Evolutionary conservation across 208 protist species (phyloP).

Genomic region (Acanthamoeba comandoni): DNA sequence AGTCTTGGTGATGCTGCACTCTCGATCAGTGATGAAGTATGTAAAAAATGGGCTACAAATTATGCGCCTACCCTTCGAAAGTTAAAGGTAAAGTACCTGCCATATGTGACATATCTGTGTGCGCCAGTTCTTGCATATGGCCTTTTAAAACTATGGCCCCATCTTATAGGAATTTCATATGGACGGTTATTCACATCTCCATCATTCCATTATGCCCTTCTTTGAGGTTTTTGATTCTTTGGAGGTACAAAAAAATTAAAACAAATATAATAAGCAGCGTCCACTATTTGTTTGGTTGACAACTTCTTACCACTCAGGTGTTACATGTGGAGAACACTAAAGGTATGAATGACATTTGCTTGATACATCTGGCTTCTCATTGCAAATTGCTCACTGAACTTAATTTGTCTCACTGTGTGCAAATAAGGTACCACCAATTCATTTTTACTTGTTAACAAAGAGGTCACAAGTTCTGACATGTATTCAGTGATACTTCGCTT

Average conservation of each 20-base stretch:
- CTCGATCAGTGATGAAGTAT: not conserved
- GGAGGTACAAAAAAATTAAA: too few relatives aligned
- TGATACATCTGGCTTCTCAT: slow-evolving; percentile 44
- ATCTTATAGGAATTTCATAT: slow-evolving; percentile 48
- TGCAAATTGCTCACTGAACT: not conserved
- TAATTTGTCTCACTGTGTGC: slow-evolving; percentile 47
- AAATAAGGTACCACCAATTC: slow-evolving; percentile 45
- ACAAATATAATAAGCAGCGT: too few relatives aligned
- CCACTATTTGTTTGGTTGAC: too few relatives aligned
- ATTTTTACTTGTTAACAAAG: not conserved
- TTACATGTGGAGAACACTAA: slow-evolving; percentile 19
- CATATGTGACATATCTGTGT: not conserved
- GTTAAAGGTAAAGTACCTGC: slow-evolving; percentile 9
- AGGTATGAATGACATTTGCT: slow-evolving; percentile 25
- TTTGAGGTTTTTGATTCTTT: slow-evolving; percentile 35
- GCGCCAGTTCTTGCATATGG: not conserved
- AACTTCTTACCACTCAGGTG: too few relatives aligned
- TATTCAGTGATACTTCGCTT: slow-evolving; percentile 41
- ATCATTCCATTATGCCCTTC: slow-evolving; percentile 28
- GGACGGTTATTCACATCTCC: slow-evolving; percentile 57
- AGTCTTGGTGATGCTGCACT: not conserved
- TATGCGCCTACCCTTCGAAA: not conserved
- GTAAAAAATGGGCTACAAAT: slow-evolving; percentile 52
- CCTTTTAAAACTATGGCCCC: too few relatives aligned
- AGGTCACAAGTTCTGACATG: not conserved